Evolutionary conservation across 2,329 filamentous ascomycete species (phyloP).

Genomic region (Exophiala oligosperma): DNA sequence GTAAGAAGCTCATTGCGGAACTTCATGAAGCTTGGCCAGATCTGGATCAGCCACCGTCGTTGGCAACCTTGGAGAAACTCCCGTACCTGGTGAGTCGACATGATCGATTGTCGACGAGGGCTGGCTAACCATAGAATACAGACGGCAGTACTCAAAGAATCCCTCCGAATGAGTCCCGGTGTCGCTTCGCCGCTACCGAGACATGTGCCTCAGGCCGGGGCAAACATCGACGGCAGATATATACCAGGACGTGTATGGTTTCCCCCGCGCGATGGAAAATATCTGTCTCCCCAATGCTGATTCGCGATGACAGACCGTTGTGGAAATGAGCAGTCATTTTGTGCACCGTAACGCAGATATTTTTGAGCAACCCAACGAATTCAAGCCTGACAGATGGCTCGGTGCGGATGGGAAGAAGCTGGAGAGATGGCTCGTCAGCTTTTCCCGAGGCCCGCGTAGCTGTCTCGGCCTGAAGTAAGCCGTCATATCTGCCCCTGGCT

Average conservation of each 20-base stretch:
- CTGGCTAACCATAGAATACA: not conserved
- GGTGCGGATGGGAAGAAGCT: slow-evolving; percentile 32
- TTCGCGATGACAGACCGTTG: slow-evolving; percentile 27
- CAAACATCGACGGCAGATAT: slow-evolving; percentile 21
- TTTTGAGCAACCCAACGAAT: slow-evolving; percentile 38
- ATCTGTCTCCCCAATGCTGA: not conserved
- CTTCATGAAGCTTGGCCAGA: slow-evolving; percentile 40
- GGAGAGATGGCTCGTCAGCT: slow-evolving; percentile 41
- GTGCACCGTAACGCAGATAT: slow-evolving; percentile 33
- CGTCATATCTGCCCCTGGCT: not conserved
- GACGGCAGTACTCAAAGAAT: slow-evolving; percentile 42
- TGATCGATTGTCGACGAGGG: not conserved
- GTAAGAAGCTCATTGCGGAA: slow-evolving; percentile 41
- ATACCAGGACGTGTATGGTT: slow-evolving; percentile 30
- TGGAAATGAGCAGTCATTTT: slow-evolving; percentile 31
- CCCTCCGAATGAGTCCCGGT: slow-evolving; percentile 38
- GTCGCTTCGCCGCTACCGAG: slow-evolving; percentile 33
- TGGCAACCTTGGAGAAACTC: slow-evolving; percentile 36
- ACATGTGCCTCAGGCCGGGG: slow-evolving; percentile 29
- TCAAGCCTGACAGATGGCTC: slow-evolving; percentile 45
- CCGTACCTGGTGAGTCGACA: slow-evolving; percentile 31
- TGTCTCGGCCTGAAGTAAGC: slow-evolving; percentile 39
- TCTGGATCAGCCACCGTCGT: slow-evolving; percentile 19
- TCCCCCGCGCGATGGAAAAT: too few relatives aligned
- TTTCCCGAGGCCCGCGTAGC: slow-evolving; percentile 44